Percentiles rank a stretch among this genome's conserved stretches.
Evolutionary conservation across 352 stramenopile genomes (phyloP).

Genomic region (Pythium folliculosum): DNA sequence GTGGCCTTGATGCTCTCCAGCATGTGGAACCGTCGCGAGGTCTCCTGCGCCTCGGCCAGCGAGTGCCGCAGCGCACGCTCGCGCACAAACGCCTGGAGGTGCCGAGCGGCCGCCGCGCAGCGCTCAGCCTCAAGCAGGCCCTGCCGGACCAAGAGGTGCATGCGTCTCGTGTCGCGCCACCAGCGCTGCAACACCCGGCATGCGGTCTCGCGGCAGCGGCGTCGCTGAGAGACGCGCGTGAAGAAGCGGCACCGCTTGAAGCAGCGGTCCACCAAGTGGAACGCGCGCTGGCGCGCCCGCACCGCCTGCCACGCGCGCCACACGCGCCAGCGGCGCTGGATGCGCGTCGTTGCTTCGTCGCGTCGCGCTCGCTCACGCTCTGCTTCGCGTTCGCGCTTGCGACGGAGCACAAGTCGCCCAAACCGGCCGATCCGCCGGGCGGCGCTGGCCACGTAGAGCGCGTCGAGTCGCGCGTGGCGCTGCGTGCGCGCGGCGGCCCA

Average conservation of each 20-base stretch:
- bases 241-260: slow-evolving; percentile 57
- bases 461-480: slow-evolving; percentile 13
- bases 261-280: slow-evolving; percentile 38
- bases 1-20: slow-evolving; percentile 47
- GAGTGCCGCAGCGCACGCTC: slow-evolving; percentile 43
- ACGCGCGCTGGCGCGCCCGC: slow-evolving; percentile 24
- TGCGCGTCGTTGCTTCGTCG: background rate
- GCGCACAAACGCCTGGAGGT: slow-evolving; percentile 46
- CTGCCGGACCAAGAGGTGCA: background rate
- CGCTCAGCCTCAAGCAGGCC: slow-evolving; percentile 24
- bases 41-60: slow-evolving; percentile 36
- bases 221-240: slow-evolving; percentile 28
- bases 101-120: slow-evolving; percentile 29
- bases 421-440: slow-evolving; percentile 17
- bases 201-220: slow-evolving; percentile 25
- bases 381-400: background rate
- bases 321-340: slow-evolving; percentile 24
- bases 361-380: background rate
- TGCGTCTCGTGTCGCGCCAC: slow-evolving; percentile 33
- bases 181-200: slow-evolving; percentile 45
- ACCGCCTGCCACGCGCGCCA: background rate
- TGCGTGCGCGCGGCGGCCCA: slow-evolving; percentile 38
- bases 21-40: slow-evolving; percentile 42
- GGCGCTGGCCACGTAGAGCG: slow-evolving; percentile 4
- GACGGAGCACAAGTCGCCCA: background rate